Evolutionary conservation across 495 filamentous ascomycete genomes (phyloP).

Genomic region (Extremus antarcticus): DNA sequence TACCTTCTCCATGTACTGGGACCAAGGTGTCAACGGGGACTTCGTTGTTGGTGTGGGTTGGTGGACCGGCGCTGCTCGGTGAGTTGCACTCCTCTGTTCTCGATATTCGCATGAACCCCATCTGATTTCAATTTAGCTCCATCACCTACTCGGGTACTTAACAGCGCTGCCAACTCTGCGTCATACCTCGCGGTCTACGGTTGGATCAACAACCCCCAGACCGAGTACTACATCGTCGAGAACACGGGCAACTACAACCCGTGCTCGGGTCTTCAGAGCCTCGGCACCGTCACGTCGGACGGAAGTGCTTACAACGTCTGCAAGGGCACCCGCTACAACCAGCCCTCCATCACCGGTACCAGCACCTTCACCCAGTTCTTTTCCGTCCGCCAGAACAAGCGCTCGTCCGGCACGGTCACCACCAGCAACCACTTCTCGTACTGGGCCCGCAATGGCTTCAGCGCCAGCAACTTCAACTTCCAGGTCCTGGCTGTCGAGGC

Average conservation of each 20-base stretch:
- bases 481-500: conserved; percentile 2
- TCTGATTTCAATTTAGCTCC: conserved; percentile 24
- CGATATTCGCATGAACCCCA: background rate
- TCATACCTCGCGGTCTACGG: conserved; percentile 51
- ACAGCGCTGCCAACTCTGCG: conserved; percentile 45
- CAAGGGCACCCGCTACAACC: conserved; percentile 18
- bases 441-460: conserved; percentile 20
- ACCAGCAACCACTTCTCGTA: conserved; percentile 31
- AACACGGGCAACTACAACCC: conserved; percentile 48
- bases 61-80: conserved; percentile 9
- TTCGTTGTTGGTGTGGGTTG: conserved; percentile 11
- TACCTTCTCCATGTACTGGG: conserved; percentile 10
- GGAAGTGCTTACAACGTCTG: conserved; percentile 23
- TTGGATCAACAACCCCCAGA: conserved; percentile 49
- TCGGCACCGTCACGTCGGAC: conserved; percentile 15
- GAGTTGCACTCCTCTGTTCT: background rate
- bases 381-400: conserved; percentile 45
- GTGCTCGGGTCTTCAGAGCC: background rate
- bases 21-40: conserved; percentile 5
- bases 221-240: conserved; percentile 58
- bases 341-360: conserved; percentile 46
- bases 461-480: background rate
- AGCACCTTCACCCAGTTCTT: conserved; percentile 53
- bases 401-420: conserved; percentile 43
- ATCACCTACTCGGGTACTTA: conserved; percentile 47